Evolutionary conservation across 2,329 filamentous ascomycete genomes (phyloP), one percentile per base, ranked within the genome.

Genomic region (Ophiostoma pallidulum): DNA sequence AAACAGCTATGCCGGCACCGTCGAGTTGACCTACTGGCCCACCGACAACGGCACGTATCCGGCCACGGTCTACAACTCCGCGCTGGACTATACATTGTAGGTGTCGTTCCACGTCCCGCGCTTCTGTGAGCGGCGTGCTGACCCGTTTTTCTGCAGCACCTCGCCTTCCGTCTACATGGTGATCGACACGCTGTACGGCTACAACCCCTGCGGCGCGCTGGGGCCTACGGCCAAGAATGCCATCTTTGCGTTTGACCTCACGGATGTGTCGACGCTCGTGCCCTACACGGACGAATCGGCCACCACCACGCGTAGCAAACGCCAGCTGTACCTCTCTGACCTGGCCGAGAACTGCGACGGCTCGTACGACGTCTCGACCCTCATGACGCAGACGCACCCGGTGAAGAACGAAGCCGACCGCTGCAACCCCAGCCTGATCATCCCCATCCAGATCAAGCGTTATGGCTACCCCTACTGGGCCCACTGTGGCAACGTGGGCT

Each of bases 391-490:
- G 22, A 40, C 20, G 4, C 38, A 40, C 13, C 38, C 38, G 3
- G 4, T 18, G 20, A n/a, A 28, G 20, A 16, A 40, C 24, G 12
- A 1, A 4, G 20, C 3, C 24, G 22, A n/a, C 22, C 38, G 38
- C 38, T 40, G 38, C 38, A 40, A 40, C 38, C 38, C 38, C 14
- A 40, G 22, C 38, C 38, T 40, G 38, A 22, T 28, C 12, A 40
- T 40, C 22, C 38, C 38, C 38, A 18, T 2, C 3, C 10, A 8
- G 10, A 40, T 40, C 38, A 40, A 40, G 24, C 8, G 4, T 10
- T 26, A 18, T 10, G 38, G 22, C 13, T 14, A 16, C 22, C 38
- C 38, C 12, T 40, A 40, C 38, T 40, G 38, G 38, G 7, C 8
- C 10, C 38, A 40, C 38, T 40, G 38, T 22, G 38, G 38, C 38